Evolutionary conservation across 176 grass and related monocot species (phyloP).

Genomic region (Dactylis glomerata): DNA sequence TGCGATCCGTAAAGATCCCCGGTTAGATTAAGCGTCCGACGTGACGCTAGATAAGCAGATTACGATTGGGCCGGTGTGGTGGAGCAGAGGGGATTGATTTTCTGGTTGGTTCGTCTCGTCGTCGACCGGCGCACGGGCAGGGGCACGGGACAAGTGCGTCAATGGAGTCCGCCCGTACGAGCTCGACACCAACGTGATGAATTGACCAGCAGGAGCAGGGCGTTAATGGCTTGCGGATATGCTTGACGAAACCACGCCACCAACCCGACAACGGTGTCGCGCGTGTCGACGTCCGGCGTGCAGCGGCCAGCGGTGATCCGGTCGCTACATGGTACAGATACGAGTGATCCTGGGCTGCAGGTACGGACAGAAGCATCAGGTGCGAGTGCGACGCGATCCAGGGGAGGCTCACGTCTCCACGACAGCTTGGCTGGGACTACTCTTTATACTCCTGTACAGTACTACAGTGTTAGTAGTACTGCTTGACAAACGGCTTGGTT

Average conservation of each 20-base stretch:
- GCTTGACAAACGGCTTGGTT: neutral
- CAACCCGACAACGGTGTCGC: neutral
- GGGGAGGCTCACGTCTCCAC: neutral
- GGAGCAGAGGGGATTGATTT: slow-evolving; percentile 1
- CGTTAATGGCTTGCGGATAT: slow-evolving; percentile 7
- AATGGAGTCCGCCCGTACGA: neutral
- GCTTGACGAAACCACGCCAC: slow-evolving; percentile 20
- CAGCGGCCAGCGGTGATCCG: neutral
- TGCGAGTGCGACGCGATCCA: neutral
- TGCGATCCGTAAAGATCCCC: neutral
- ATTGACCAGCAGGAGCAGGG: neutral
- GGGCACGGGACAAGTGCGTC: neutral
- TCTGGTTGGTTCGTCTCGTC: neutral
- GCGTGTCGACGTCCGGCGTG: neutral
- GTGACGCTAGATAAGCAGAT: neutral
- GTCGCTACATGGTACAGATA: neutral
- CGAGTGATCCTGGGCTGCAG: neutral
- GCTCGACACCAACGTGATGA: neutral
- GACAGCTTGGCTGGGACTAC: neutral
- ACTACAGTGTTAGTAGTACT: neutral
- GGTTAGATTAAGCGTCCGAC: neutral
- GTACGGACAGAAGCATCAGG: neutral
- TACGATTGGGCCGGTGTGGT: neutral
- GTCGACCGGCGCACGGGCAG: neutral
- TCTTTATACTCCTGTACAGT: neutral